phyloP scores from a whole-genome alignment of 495 filamentous ascomycete species.

The Trichoderma erinaceum region DNA sequence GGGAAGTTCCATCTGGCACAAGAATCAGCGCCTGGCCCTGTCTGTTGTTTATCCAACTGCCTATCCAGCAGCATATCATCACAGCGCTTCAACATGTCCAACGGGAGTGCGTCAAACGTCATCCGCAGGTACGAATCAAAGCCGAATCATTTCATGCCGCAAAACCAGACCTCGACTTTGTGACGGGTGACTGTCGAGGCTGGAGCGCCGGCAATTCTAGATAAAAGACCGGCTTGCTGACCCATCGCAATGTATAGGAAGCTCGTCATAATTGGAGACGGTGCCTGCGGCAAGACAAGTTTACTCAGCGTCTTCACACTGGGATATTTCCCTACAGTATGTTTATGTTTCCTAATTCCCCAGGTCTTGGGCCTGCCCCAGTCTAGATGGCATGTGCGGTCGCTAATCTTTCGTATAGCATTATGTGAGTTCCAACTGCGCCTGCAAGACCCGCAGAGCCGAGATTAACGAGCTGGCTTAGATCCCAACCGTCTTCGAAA shows the following conservation, averaged over 20 bases:
- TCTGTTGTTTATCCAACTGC: background rate
- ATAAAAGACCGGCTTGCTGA: slow-evolving; percentile 20
- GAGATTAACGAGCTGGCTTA: slow-evolving; percentile 37
- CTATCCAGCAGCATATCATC: background rate
- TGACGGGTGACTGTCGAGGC: background rate
- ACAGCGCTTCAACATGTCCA: slow-evolving; percentile 25
- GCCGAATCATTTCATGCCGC: slow-evolving; percentile 11
- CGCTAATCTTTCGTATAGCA: slow-evolving; percentile 42
- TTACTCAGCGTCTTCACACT: slow-evolving; percentile 96
- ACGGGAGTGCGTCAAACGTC: slow-evolving; percentile 30
- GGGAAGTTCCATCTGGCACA: background rate
- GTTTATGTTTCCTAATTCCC: slow-evolving; percentile 50
- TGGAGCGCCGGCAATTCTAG: background rate
- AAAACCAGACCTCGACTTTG: background rate
- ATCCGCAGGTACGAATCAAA: slow-evolving; percentile 34
- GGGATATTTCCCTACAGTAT: slow-evolving; percentile 95
- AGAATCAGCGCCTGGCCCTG: background rate
- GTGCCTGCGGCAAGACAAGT: slow-evolving; percentile 97
- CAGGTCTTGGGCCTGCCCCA: background rate
- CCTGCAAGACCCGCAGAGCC: background rate
- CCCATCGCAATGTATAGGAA: slow-evolving; percentile 57
- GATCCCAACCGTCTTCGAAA: slow-evolving; percentile 98
- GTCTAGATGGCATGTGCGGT: background rate
- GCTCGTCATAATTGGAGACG: slow-evolving; percentile 97
- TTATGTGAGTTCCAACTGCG: slow-evolving; percentile 53